Conservation (phyloP, 805 yeast species). For the Wickerhamiella dianesei region DNA sequence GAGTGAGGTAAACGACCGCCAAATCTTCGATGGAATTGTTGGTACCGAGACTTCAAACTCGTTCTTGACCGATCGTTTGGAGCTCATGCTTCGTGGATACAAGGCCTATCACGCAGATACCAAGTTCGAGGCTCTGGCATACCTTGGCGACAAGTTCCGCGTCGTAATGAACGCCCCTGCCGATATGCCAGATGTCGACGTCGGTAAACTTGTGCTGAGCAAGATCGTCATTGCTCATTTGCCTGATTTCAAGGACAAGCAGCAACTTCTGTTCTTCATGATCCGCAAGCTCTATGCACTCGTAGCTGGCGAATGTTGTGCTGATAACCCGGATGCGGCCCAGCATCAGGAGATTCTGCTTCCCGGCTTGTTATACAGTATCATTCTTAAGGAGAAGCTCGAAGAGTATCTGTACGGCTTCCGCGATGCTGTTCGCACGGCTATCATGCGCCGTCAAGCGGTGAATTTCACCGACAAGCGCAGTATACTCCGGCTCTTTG, state of each 20-base stretch:
- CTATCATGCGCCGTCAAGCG: conserved; percentile 61
- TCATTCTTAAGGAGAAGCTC: conserved; percentile 90
- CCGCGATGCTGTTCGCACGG: conserved; percentile 60
- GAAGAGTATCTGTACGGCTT: conserved; percentile 79
- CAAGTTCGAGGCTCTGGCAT: conserved; percentile 80
- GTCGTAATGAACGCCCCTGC: conserved; percentile 82
- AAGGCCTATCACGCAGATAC: conserved; percentile 68
- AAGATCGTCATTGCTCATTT: conserved; percentile 86
- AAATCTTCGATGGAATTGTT: conserved; percentile 88
- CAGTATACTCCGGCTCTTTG: conserved; percentile 66
- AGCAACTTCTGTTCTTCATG: conserved; percentile 81
- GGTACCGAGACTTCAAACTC: conserved; percentile 81
- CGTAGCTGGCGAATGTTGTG: conserved; percentile 92
- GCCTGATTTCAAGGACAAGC: conserved; percentile 56
- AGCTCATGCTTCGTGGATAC: conserved; percentile 76
- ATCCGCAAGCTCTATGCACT: conserved; percentile 85
- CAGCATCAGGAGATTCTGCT: conserved; percentile 94
- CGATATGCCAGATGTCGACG: conserved; percentile 78
- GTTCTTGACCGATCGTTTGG: conserved; percentile 95
- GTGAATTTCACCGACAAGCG: conserved; percentile 74
- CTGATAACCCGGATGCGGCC: conserved; percentile 98
- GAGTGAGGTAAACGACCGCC: conserved; percentile 82
- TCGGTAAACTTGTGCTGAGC: conserved; percentile 70
- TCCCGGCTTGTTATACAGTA: conserved; percentile 93
- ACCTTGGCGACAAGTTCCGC: conserved; percentile 90